Base-by-base conservation (phyloP, 768 basidiomycete species). In the Phylloporus arenicola region DNA sequence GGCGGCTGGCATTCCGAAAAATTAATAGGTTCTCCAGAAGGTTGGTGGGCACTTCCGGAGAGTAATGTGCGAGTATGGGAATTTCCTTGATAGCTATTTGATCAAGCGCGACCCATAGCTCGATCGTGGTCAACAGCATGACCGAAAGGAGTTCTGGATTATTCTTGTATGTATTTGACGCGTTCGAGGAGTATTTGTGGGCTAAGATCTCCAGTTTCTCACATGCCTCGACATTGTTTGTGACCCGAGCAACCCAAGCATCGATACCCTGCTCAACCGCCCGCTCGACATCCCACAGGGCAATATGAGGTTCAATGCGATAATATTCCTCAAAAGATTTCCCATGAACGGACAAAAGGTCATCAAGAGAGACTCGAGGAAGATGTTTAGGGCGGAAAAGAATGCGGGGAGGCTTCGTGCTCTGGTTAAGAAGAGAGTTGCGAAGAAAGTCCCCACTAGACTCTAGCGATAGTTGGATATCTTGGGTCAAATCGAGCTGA, bases 21-120 rank as follows among this genome's bases (percentile, higher is more conserved):
- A 81, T 62, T 9, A 81, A 61, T 24, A 81, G 64, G 0, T 67
- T 52, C 22, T 76, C 65, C 20, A 79, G 55, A 25, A 77, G 57
- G 3, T 34, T 45, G 3, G 50, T 27, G 0, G 74, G 67, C 0
- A 81, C 58, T 46, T 77, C 78, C 0, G 78, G 77, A 12, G 75
- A 73, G 47, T 76, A 80, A 3, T 72, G 58, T 16, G 30, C 20
- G 14, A 44, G 43, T 13, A 44, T 44, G 19, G 30, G 30, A 19
- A 44, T 31, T 19, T 44, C 43, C 43, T 20, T 22, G 30, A 44
- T 6, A 33, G 11, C 43, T 12, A 31, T 30, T 16, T 33, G 11
- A 10, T 44, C 29, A 4, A 44, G 43, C 20, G 43, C 43, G 13
- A 44, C 13, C 43, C 43, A 31, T 1, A 44, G 30, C 19, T 44